Percentiles rank a stretch among this genome's conserved stretches.
These are phyloP conservation scores for Cladosporium sphaerospermum DNA, from an alignment of 2,329 filamentous ascomycete genomes.

Conservation along the genomic window DNA sequence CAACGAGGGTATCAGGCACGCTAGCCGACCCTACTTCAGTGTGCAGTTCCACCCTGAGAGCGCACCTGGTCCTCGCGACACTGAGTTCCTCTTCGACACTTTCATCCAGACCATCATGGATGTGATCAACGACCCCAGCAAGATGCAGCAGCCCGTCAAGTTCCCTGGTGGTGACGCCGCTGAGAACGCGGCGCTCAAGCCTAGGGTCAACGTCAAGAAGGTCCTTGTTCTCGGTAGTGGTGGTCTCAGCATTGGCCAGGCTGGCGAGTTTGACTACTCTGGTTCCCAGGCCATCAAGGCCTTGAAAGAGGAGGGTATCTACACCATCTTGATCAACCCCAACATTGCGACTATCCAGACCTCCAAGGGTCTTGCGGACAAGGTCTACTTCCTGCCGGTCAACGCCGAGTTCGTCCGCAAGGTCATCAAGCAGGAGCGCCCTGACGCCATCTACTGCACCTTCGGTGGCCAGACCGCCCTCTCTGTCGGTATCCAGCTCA, in stretches of 20 bases:
- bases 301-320: conserved; percentile 94
- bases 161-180: conserved; percentile 81
- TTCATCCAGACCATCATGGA: conserved; percentile 81
- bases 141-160: conserved; percentile 65
- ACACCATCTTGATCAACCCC: conserved; percentile 96
- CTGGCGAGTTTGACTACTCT: conserved; percentile 98
- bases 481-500: conserved; percentile 94
- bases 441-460: conserved; percentile 94
- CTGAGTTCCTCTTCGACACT: conserved; percentile 93
- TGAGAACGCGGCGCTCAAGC: conserved; percentile 71
- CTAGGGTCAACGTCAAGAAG: conserved; percentile 83
- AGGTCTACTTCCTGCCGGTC: conserved; percentile 97
- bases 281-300: conserved; percentile 98
- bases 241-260: conserved; percentile 94
- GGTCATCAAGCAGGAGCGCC: conserved; percentile 89
- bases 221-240: conserved; percentile 90
- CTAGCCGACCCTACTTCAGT: conserved; percentile 84
- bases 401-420: conserved; percentile 96
- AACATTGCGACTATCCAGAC: conserved; percentile 99
- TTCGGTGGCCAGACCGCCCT: conserved; percentile 97
- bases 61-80: conserved; percentile 89
- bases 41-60: conserved; percentile 99
- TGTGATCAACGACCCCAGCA: conserved; percentile 59
- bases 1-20: conserved; percentile 94
- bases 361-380: conserved; percentile 93